Evolutionary conservation across 1,284 basidiomycete genomes (phyloP).

Genomic region (Moesziomyces sp.): DNA sequence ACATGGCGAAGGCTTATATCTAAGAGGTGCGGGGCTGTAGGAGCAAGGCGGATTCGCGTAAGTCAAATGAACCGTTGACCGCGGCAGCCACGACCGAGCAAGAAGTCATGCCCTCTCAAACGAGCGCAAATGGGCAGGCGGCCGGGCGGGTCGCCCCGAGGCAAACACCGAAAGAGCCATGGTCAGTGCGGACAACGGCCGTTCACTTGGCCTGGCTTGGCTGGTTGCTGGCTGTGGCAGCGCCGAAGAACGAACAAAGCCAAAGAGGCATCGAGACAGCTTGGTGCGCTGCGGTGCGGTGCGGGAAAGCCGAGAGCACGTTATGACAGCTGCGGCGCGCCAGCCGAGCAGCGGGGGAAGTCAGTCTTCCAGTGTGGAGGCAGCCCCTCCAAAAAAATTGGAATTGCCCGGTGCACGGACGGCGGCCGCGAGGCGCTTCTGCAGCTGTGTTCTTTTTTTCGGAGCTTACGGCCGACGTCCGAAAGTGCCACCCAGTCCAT

Average conservation of each 20-base stretch:
- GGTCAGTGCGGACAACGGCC: constrained; percentile 18
- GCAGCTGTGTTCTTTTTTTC: constrained; percentile 9
- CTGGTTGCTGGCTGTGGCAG: neutral
- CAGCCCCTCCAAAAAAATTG: neutral
- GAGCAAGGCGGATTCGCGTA: neutral
- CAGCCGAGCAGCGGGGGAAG: constrained; percentile 3
- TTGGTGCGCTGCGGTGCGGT: neutral
- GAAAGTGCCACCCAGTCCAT: constrained; percentile 11
- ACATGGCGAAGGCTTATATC: constrained; percentile 30
- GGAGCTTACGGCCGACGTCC: constrained; percentile 40
- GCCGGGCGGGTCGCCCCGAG: constrained; percentile 9
- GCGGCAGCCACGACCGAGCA: neutral
- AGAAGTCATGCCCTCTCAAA: neutral
- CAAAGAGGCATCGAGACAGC: neutral
- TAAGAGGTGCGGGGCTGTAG: neutral
- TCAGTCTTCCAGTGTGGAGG: constrained; percentile 8
- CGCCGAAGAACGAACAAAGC: neutral
- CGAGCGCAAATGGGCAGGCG: neutral
- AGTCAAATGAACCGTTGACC: neutral
- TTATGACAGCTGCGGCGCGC: constrained; percentile 8
- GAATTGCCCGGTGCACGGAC: constrained; percentile 27
- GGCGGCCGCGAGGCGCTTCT: neutral
- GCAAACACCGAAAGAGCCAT: constrained; percentile 19
- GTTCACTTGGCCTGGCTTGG: neutral
- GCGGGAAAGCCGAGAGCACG: constrained; percentile 28